phyloP scores from a whole-genome alignment of 495 filamentous ascomycete genomes.

The Schizothecium vesticola region DNA sequence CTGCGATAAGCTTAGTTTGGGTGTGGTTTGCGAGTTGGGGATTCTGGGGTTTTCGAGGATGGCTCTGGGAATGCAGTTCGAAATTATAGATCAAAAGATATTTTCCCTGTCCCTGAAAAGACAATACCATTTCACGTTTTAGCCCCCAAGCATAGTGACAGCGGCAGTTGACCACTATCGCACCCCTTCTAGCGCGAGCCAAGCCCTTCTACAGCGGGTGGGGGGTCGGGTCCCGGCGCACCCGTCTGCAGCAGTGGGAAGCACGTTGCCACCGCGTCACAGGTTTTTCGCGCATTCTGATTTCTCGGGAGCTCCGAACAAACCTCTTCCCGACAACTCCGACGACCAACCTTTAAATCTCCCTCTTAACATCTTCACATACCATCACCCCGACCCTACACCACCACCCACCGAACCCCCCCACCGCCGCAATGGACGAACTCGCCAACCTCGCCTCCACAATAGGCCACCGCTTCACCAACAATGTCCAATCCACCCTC shows the following conservation, averaged over 20 bases:
- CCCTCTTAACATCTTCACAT: too few relatives aligned
- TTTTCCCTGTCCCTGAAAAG: background rate
- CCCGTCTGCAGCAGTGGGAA: background rate
- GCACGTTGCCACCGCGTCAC: background rate
- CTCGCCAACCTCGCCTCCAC: constrained; percentile 29
- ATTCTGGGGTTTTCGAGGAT: background rate
- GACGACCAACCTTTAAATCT: background rate
- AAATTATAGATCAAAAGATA: background rate
- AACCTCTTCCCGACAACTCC: background rate
- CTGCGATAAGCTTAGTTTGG: background rate
- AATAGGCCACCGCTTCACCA: constrained; percentile 41
- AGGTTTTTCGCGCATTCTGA: background rate
- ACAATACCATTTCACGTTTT: background rate
- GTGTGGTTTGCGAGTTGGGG: background rate
- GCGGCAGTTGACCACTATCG: constrained; percentile 18
- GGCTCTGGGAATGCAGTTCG: background rate
- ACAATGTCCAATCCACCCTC: constrained; percentile 53
- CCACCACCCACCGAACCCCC: background rate
- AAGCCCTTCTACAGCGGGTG: background rate
- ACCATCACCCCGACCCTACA: too few relatives aligned
- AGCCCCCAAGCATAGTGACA: background rate
- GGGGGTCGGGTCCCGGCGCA: background rate
- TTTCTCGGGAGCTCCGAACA: background rate
- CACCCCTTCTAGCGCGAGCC: constrained; percentile 20
- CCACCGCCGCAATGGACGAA: constrained; percentile 27